Evolutionary conservation across 495 filamentous ascomycete species (phyloP).

Genomic region (Talaromyces liani): DNA sequence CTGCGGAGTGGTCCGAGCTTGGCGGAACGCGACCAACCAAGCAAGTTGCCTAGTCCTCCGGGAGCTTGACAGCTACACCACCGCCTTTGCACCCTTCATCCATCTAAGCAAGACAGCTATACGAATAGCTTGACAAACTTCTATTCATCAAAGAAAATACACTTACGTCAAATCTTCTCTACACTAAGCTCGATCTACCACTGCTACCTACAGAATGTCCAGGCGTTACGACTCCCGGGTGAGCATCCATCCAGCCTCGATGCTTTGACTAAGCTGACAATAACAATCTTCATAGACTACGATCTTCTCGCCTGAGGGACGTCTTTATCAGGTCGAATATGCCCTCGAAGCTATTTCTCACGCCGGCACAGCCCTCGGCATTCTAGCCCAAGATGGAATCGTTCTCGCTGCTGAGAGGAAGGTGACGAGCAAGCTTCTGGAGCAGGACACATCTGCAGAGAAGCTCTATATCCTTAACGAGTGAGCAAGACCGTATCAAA

Average conservation of each 20-base stretch:
- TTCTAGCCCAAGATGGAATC: slow-evolving; percentile 96
- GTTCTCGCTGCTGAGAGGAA: slow-evolving; percentile 98
- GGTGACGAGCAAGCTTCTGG: slow-evolving; percentile 96
- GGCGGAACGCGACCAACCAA: slow-evolving; percentile 37
- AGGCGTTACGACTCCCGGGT: slow-evolving; percentile 98
- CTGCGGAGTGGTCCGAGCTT: slow-evolving; percentile 41
- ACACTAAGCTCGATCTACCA: not conserved
- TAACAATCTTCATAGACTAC: slow-evolving; percentile 68
- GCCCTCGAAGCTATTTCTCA: slow-evolving; percentile 98
- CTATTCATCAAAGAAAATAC: not conserved
- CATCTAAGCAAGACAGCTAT: not conserved
- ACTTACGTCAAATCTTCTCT: not conserved
- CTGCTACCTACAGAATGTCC: slow-evolving; percentile 58
- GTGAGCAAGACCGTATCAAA: slow-evolving; percentile 33
- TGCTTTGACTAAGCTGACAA: slow-evolving; percentile 28
- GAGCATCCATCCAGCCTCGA: slow-evolving; percentile 23
- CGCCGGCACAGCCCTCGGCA: slow-evolving; percentile 91
- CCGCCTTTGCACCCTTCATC: slow-evolving; percentile 16
- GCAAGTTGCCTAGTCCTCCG: slow-evolving; percentile 33
- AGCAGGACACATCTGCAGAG: slow-evolving; percentile 98
- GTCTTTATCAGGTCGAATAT: slow-evolving; percentile 99
- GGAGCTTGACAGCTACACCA: slow-evolving; percentile 24
- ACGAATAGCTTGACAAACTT: not conserved
- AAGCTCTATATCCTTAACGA: slow-evolving; percentile 99
- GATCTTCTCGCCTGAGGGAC: slow-evolving; percentile 98